These are phyloP conservation scores for Colletotrichum musicola DNA, from an alignment of 2,329 filamentous ascomycete species.

Conservation along the genomic window DNA sequence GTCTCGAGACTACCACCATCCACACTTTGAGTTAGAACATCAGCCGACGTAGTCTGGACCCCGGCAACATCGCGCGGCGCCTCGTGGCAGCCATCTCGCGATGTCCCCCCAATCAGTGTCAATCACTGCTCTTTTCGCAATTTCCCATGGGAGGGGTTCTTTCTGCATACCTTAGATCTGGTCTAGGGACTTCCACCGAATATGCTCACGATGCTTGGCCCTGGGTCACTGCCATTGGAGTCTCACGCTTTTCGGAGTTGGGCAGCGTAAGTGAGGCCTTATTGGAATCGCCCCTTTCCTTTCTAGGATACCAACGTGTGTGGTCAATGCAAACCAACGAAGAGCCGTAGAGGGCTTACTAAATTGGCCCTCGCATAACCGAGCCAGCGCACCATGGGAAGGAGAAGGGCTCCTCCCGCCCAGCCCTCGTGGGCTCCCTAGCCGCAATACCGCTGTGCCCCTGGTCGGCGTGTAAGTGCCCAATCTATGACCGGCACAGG, in stretches of 20 bases:
- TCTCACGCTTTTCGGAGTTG: constrained; percentile 5
- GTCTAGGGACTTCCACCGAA: constrained; percentile 14
- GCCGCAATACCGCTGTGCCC: constrained; percentile 6
- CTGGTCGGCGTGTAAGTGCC: constrained; percentile 10
- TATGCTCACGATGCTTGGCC: constrained; percentile 19
- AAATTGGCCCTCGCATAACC: neutral
- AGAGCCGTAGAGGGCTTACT: neutral
- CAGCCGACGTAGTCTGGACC: constrained; percentile 13
- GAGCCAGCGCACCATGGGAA: neutral
- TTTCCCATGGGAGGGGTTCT: constrained; percentile 25
- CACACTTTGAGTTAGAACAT: constrained; percentile 24
- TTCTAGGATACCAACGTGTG: constrained; percentile 5
- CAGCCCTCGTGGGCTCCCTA: constrained; percentile 1
- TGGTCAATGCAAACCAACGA: neutral
- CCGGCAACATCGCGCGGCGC: constrained; percentile 13
- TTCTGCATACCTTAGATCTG: constrained; percentile 16
- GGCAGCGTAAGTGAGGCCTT: constrained; percentile 5
- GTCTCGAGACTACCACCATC: constrained; percentile 4
- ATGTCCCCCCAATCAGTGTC: constrained; percentile 35
- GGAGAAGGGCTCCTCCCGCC: neutral
- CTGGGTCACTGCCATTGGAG: constrained; percentile 10
- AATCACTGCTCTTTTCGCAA: constrained; percentile 34
- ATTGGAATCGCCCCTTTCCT: constrained; percentile 4
- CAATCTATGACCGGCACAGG: neutral
- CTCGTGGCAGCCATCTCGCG: constrained; percentile 23